Evolutionary conservation across 495 filamentous ascomycete genomes (phyloP), one percentile per base, ranked within the genome.

Genomic region (Annulohypoxylon maeteangense): DNA sequence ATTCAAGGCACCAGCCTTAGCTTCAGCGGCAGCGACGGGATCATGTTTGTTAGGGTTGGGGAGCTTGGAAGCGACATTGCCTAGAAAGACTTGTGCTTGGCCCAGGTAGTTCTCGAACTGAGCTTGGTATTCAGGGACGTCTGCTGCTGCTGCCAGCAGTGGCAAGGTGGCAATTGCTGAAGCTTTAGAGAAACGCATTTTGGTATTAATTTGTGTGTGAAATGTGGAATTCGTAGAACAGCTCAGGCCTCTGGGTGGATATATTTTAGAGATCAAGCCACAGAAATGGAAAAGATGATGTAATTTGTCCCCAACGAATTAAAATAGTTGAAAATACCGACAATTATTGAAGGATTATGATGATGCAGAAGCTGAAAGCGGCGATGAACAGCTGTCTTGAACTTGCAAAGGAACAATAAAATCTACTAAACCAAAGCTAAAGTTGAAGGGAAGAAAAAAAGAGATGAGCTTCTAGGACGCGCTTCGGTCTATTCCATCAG

Each of bases 181-280:
- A 25, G 86, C 65, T 54, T 87, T 83, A 67, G 89, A 85, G 83
- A 92, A 87, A 78, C 90, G 92, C 92, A 95, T 95, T 74, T 72
- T 74, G 67, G 67, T 38, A 61, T 22, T 51, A 38, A 31, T 36
- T 34, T 56, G 31, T 59, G 58, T 65, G 58, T 40, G 22, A 12
- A 48, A 48, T 53, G 25, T 53, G 48, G 25, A 54, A 54, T 34
- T 32, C 16, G 50, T 32, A 16, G 14, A 12, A 66, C 47, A 62
- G 47, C 60, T 64, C 53, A 38, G 34, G 38, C 64, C 54, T 68
- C 27, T n/a, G 38, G 62, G 61, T 64, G 50, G 55, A 50, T 44
- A 63, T 59, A 70, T 59, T 70, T 44, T 34, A 53, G 38, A 59
- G 18, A 56, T 38, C 36, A 55, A 36, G 66, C 47, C 36, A 56